Conservation (phyloP, 495 filamentous ascomycete genomes). For the Aspergillus biplanus region DNA sequence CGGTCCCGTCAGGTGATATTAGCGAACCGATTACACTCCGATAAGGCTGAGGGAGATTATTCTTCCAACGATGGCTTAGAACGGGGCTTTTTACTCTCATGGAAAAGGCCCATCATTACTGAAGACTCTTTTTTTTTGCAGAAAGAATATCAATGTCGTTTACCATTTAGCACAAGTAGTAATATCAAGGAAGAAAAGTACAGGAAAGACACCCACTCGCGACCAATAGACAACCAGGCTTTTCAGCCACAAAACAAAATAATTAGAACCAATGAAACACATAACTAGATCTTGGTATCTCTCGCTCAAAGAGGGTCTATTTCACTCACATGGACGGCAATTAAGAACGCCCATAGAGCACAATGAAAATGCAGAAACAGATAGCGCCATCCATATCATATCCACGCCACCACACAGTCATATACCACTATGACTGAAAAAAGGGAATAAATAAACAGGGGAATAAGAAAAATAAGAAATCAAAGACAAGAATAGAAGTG, state of each 20-base stretch:
- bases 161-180: neutral
- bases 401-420: constrained; percentile 42
- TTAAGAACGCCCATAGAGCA: constrained; percentile 32
- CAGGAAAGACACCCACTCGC: constrained; percentile 18
- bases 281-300: constrained; percentile 51
- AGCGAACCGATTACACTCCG: constrained; percentile 20
- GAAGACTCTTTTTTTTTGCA: neutral
- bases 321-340: constrained; percentile 43
- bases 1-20: constrained; percentile 38
- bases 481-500: constrained; percentile 17
- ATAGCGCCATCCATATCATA: constrained; percentile 48
- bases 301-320: constrained; percentile 52
- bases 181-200: constrained; percentile 10
- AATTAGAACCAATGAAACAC: constrained; percentile 26
- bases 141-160: neutral
- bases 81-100: too few relatives aligned
- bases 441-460: constrained; percentile 37
- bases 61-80: too few relatives aligned
- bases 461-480: constrained; percentile 24
- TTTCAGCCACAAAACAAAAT: constrained; percentile 7
- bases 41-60: constrained; percentile 19
- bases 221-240: constrained; percentile 12
- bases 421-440: constrained; percentile 31
- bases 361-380: constrained; percentile 41
- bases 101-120: neutral